A percentile compares a stretch with the other conserved stretches of the same genome.
These are phyloP conservation scores for Psidium friedrichsthalianum DNA, from an alignment of 345 rosid genomes.

Conservation along the genomic window DNA sequence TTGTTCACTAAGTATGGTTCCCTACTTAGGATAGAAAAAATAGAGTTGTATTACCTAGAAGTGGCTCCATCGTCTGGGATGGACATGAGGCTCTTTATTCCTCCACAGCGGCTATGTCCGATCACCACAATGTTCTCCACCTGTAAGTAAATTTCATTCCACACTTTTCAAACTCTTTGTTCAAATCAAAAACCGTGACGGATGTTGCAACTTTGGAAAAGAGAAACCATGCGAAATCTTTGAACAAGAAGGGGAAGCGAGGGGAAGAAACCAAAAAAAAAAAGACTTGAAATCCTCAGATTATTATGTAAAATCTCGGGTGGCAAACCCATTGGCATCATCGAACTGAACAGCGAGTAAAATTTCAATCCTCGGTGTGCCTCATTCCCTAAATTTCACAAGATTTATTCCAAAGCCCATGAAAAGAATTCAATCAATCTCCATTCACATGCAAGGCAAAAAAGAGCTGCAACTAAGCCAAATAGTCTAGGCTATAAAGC, in stretches of 20 bases:
- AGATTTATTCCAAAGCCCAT: background rate
- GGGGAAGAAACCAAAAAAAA: background rate
- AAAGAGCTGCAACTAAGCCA: background rate
- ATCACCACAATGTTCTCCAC: conserved; percentile 84
- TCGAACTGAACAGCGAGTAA: background rate
- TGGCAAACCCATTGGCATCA: background rate
- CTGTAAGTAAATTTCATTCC: conserved; percentile 14
- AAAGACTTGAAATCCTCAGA: background rate
- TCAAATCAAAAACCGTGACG: background rate
- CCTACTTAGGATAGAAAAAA: background rate
- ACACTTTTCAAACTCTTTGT: background rate
- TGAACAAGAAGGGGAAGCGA: background rate
- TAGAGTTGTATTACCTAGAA: conserved; percentile 20
- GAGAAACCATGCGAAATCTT: background rate
- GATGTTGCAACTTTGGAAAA: background rate
- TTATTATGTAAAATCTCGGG: background rate
- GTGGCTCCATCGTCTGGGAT: conserved; percentile 52
- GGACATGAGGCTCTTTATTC: conserved; percentile 89
- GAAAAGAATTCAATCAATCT: background rate
- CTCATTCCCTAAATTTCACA: background rate
- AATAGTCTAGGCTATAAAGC: background rate
- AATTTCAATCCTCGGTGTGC: background rate
- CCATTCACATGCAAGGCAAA: background rate
- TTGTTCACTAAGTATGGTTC: background rate
- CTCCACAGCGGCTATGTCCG: conserved; percentile 97